Percentiles rank a stretch among this genome's conserved stretches.
Conservation (phyloP, 257 asterid genomes). For the Scutellaria barbata region DNA sequence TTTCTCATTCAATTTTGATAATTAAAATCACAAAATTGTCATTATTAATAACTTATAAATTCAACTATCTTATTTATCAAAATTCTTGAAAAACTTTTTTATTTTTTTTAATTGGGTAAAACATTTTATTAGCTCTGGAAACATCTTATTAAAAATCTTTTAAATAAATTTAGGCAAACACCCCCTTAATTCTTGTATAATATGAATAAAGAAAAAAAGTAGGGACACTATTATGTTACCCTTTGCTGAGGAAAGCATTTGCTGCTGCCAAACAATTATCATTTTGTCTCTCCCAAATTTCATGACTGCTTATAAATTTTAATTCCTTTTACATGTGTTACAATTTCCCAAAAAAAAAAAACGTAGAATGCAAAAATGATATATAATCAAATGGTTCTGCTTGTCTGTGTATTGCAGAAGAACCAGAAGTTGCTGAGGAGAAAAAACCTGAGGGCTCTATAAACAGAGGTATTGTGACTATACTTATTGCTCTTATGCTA, state of each 20-base stretch:
- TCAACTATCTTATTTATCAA: too few relatives aligned
- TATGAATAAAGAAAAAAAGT: conserved; percentile 14
- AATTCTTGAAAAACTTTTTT: too few relatives aligned
- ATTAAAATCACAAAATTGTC: too few relatives aligned
- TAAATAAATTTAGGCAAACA: not conserved
- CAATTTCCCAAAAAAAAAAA: not conserved
- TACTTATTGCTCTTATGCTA: conserved; percentile 1
- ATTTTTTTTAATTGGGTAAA: too few relatives aligned
- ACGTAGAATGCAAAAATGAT: not conserved
- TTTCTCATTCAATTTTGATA: too few relatives aligned
- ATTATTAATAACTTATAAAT: too few relatives aligned
- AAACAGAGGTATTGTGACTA: conserved; percentile 65
- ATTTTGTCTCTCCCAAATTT: not conserved
- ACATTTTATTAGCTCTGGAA: too few relatives aligned
- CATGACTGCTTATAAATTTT: not conserved
- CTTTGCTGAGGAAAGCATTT: conserved; percentile 24
- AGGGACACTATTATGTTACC: not conserved
- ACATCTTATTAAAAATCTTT: too few relatives aligned
- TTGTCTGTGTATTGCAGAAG: conserved; percentile 33
- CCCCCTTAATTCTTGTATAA: conserved; percentile 7
- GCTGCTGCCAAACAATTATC: not conserved
- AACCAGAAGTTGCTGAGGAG: conserved; percentile 67
- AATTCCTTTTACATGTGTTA: not conserved
- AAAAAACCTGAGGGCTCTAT: conserved; percentile 76
- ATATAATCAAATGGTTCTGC: not conserved